Percentiles rank a stretch among this genome's conserved stretches.
Conservation (phyloP, 331 rosid species). For the Acacia pycnantha region DNA sequence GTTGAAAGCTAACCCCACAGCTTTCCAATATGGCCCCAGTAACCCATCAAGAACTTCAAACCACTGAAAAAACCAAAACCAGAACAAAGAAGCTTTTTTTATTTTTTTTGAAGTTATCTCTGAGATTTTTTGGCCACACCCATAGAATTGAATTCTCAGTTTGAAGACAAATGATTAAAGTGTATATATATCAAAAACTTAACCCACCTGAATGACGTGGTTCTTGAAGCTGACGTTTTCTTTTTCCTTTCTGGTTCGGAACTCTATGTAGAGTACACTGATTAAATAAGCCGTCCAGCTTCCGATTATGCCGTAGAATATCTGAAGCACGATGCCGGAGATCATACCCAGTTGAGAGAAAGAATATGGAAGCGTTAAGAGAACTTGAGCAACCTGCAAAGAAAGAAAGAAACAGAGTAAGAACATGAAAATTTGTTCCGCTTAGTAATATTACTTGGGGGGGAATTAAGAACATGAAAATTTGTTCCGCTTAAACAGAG, state of each 20-base stretch:
- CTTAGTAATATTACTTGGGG: too few relatives aligned
- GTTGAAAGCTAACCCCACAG: conserved; percentile 88
- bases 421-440: background rate
- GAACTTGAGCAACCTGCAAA: conserved; percentile 86
- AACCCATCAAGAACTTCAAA: conserved; percentile 97
- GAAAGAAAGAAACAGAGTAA: background rate
- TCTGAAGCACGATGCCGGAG: conserved; percentile 79
- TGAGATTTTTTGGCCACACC: background rate
- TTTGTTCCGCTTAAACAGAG: background rate
- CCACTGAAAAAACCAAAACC: conserved; percentile 61
- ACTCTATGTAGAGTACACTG: conserved; percentile 89
- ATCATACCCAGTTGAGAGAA: conserved; percentile 93
- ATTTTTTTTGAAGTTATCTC: background rate
- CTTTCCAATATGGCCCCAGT: conserved; percentile 89
- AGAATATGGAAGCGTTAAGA: conserved; percentile 87
- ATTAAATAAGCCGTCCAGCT: conserved; percentile 99
- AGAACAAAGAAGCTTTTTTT: background rate
- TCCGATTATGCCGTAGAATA: conserved; percentile 84
- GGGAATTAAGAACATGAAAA: background rate
- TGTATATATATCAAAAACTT: background rate
- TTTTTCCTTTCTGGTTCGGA: conserved; percentile 82
- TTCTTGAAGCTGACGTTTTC: conserved; percentile 88
- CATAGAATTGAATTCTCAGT: background rate
- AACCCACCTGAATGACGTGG: conserved; percentile 89
- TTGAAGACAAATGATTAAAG: background rate